These are phyloP conservation scores for Grosmannia clavigera DNA, from an alignment of 2,329 filamentous ascomycete genomes.

Conservation along the genomic window DNA sequence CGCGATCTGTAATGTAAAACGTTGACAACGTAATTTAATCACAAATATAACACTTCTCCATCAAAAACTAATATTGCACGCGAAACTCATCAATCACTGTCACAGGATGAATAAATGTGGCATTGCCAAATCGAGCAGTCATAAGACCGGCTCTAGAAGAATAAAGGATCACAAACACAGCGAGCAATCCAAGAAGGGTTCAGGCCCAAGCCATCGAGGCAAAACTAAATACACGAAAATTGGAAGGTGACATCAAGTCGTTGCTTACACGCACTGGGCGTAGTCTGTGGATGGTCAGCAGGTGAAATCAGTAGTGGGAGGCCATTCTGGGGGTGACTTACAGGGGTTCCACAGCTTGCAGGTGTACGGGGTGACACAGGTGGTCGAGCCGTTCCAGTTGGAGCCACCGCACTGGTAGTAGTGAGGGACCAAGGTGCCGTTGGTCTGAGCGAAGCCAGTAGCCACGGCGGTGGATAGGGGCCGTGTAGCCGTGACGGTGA, in stretches of 20 bases:
- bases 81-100: no score
- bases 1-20: no score
- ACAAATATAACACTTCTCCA: no score
- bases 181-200: background rate
- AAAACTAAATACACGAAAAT: background rate
- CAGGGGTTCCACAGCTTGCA: conserved; percentile 10
- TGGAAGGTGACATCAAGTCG: background rate
- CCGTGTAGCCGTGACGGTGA: no score
- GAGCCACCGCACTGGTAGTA: conserved; percentile 17
- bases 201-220: background rate
- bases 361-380: conserved; percentile 14
- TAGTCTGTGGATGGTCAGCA: background rate
- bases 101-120: no score
- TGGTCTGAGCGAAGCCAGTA: no score
- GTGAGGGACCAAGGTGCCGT: conserved; percentile 5
- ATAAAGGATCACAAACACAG: background rate
- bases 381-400: conserved; percentile 15
- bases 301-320: background rate
- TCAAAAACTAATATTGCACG: no score
- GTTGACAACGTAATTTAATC: no score
- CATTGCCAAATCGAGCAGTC: no score
- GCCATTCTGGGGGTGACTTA: background rate
- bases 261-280: background rate
- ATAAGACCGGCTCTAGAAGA: background rate
- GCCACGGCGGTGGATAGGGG: no score